Evolutionary conservation across 768 basidiomycete species (phyloP), one percentile per base, ranked within the genome.

Genomic region (Chalciporus sphaerocephalus): DNA sequence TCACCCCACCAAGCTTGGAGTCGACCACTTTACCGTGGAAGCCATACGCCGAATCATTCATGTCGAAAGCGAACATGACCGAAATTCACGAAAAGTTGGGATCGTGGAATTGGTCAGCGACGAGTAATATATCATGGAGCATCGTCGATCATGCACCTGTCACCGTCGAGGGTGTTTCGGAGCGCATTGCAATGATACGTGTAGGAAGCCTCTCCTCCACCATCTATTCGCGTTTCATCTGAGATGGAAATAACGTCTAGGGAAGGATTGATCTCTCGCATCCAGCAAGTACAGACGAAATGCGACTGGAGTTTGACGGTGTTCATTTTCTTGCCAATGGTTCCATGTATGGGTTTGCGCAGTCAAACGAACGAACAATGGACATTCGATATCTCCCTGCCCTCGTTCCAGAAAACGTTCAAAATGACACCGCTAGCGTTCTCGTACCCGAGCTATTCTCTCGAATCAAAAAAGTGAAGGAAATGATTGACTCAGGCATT

Each of bases 291-390:
- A 62, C 69, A 0, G 80, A 81, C 37, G 82, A 85, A 38, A 61
- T 88, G 34, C 72, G 77, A 25, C 65, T 90, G 2, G 85, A 90
- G 48, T 82, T 92, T 50, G 83, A 85, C 58, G 89, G 85, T 1
- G 70, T 91, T 18, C 88, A 91, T 62, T 83, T 89, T 58, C 54
- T 86, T 10, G 61, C 73, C 20, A 85, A 85, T 44, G 89, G 89
- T 0, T 76, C 85, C 0, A 75, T 92, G n/a, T 87, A 82, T 56
- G 89, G 85, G 2, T 73, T 87, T 40, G 85, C 83, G 15, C 76
- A 80, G 52, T 76, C 81, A 4, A 57, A 61, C 15, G 82, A 83
- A 6, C 76, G 64, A 30, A 68, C 69, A 27, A 76, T 81, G 23
- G 87, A 91, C 54, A 76, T 87, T 18, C 76, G 88, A 5, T 60